Percentiles rank a stretch among this genome's conserved stretches.
Evolutionary conservation across 345 rosid species (phyloP).

Genomic region (Eucalyptus decipiens): DNA sequence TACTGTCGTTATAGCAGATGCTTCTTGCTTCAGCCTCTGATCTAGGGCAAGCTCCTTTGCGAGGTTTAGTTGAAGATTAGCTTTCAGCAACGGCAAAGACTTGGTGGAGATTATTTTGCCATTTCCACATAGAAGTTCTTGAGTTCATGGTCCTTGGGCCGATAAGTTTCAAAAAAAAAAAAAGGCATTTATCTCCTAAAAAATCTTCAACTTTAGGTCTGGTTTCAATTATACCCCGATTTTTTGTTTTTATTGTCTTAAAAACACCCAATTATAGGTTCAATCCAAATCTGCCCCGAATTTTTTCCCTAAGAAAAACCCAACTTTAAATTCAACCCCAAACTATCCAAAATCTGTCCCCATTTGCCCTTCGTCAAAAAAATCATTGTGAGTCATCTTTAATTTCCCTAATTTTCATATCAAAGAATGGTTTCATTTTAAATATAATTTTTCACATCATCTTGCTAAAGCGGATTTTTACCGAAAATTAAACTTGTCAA

Average conservation of each 20-base stretch:
- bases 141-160: background rate
- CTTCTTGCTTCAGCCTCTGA: background rate
- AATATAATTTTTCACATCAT: background rate
- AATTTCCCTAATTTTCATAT: background rate
- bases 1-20: background rate
- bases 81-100: background rate
- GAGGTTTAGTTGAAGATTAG: background rate
- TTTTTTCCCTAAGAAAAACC: background rate
- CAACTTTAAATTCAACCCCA: background rate
- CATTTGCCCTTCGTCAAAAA: background rate
- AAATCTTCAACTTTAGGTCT: accelerated
- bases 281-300: accelerated
- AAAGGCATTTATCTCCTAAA: background rate
- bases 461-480: background rate
- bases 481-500: too few relatives aligned
- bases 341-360: background rate
- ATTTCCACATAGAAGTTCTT: background rate
- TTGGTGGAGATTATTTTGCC: background rate
- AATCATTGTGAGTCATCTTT: background rate
- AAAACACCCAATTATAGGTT: background rate
- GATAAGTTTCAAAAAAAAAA: background rate
- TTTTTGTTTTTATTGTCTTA: background rate
- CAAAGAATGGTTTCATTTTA: background rate
- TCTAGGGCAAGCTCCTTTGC: background rate
- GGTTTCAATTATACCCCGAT: background rate